Evolutionary conservation across 2,329 filamentous ascomycete species (phyloP).

Genomic region (Aspergillus sp.): DNA sequence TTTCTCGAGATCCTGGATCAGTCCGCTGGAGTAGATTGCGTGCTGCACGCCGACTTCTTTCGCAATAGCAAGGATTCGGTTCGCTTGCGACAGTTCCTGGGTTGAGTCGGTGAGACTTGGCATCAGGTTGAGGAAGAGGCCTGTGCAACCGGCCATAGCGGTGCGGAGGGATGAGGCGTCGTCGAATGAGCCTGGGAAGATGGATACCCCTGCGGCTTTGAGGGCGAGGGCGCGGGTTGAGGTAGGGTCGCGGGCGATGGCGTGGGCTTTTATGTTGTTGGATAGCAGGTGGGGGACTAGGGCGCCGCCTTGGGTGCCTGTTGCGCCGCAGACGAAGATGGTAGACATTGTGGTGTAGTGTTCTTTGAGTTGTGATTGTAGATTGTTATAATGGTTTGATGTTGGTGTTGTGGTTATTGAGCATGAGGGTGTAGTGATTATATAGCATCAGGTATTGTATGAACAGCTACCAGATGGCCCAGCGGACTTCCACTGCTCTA

Average conservation of each 20-base stretch:
- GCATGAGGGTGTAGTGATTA: neutral
- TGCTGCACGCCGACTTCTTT: slow-evolving; percentile 32
- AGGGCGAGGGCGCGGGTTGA: slow-evolving; percentile 28
- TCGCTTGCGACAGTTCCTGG: slow-evolving; percentile 28
- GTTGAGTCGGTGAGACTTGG: slow-evolving; percentile 13
- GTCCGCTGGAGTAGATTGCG: slow-evolving; percentile 29
- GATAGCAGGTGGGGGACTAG: slow-evolving; percentile 27
- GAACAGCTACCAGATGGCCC: too few species aligned
- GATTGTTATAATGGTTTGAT: too few species aligned
- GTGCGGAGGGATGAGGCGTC: slow-evolving; percentile 26
- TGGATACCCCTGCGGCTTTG: slow-evolving; percentile 25
- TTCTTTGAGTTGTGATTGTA: too few species aligned
- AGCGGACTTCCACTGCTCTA: neutral
- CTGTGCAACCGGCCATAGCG: slow-evolving; percentile 32
- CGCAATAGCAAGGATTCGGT: slow-evolving; percentile 23
- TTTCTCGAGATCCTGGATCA: slow-evolving; percentile 32
- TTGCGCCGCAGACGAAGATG: slow-evolving; percentile 31
- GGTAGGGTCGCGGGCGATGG: slow-evolving; percentile 31
- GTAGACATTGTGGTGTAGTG: neutral
- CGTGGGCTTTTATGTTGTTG: slow-evolving; percentile 29
- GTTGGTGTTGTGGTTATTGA: too few species aligned
- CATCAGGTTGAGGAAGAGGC: slow-evolving; percentile 28
- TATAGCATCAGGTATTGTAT: neutral
- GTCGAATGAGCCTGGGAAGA: slow-evolving; percentile 34
- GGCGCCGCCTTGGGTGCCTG: slow-evolving; percentile 33